Conservation (phyloP, 2,329 filamentous ascomycete genomes). For the Epichloe sp. region DNA sequence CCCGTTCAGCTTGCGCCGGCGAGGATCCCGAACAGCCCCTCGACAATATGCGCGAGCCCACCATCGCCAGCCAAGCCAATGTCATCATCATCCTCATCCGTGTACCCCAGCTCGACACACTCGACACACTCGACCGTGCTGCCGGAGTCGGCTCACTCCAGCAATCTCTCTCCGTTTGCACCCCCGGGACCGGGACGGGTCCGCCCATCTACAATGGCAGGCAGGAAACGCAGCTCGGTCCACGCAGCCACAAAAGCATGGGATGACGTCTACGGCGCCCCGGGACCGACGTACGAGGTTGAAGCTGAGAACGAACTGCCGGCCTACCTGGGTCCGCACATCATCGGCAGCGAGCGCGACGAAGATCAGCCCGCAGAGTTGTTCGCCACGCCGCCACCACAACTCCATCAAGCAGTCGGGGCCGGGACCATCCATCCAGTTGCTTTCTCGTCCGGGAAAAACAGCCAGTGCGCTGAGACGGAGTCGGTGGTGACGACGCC, state of each 20-base stretch:
- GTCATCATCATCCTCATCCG: background rate
- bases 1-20: background rate
- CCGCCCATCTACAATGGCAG: background rate
- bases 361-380: background rate
- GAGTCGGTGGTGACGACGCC: background rate
- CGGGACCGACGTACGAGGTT: background rate
- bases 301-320: background rate
- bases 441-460: background rate
- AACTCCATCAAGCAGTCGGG: background rate
- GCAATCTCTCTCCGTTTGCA: background rate
- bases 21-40: background rate
- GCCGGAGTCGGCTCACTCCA: background rate
- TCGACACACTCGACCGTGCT: background rate
- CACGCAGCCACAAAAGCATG: background rate
- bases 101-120: slow-evolving; percentile 1
- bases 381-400: background rate
- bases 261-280: background rate
- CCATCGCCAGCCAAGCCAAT: background rate
- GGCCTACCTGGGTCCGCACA: slow-evolving; percentile 3
- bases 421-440: background rate
- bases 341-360: slow-evolving; percentile 2
- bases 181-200: background rate
- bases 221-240: background rate
- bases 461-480: background rate
- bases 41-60: background rate